These are phyloP conservation scores for Metschnikowia sp. DNA, from an alignment of 805 yeast genomes.

Conservation along the genomic window DNA sequence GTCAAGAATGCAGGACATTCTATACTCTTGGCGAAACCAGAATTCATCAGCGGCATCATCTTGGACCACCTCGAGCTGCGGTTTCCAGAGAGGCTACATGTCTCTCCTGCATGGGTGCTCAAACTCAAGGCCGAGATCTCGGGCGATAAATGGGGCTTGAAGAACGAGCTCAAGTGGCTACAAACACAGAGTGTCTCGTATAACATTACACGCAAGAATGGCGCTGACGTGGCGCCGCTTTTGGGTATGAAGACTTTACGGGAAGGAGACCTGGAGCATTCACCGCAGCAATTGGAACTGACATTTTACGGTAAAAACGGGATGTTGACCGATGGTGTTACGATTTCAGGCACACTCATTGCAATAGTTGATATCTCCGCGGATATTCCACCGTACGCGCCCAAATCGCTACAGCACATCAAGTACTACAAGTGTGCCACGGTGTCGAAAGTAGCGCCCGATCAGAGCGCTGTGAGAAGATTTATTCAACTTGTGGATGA, in stretches of 20 bases:
- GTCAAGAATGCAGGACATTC: conserved; percentile 63
- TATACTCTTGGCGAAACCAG: conserved; percentile 59
- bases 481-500: conserved; percentile 54
- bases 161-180: conserved; percentile 72
- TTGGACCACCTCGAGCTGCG: conserved; percentile 52
- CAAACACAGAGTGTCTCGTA: conserved; percentile 49
- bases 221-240: conserved; percentile 42
- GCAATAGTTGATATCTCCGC: conserved; percentile 70
- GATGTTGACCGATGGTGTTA: conserved; percentile 21
- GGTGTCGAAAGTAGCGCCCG: conserved; percentile 74
- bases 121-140: conserved; percentile 57
- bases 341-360: conserved; percentile 36
- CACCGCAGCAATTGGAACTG: conserved; percentile 53
- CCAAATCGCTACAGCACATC: conserved; percentile 49
- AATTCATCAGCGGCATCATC: conserved; percentile 57
- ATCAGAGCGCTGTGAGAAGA: conserved; percentile 51
- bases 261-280: conserved; percentile 58
- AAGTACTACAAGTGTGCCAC: conserved; percentile 71
- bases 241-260: conserved; percentile 74
- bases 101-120: conserved; percentile 71
- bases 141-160: conserved; percentile 77
- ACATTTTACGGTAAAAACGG: conserved; percentile 30
- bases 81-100: conserved; percentile 46
- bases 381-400: conserved; percentile 69
- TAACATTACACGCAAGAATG: conserved; percentile 29